Evolutionary conservation across 108 stramenopile species (phyloP), one percentile per base, ranked within the genome.

Genomic region (Poteriospumella lacustris): DNA sequence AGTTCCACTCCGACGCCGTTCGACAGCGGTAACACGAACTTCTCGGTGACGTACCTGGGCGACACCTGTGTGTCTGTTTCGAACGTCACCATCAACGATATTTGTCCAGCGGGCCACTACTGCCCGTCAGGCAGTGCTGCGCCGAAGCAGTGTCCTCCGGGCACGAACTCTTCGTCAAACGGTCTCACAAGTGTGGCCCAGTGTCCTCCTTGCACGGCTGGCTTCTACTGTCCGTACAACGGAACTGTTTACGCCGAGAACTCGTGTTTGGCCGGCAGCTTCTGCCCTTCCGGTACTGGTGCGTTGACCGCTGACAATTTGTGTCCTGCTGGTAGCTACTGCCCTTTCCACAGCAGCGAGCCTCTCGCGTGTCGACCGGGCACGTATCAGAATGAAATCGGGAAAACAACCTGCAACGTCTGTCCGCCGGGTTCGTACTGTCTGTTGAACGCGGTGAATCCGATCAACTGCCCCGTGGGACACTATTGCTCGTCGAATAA

Each of bases 61-160:
- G 82, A 83, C n/a, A 83, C 77, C 43, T 83, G 82, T 58, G 80
- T 79, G 56, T 76, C 52, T 33, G 79, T 78, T 42, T 58, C 42
- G 24, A 80, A 82, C 75, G 79, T 28, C 58, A 83, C 81, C 9
- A 1, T 42, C 15, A 84, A 82, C 58, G 81, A 82, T 24, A 28
- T 82, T 1, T 88, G 86, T 79, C 77, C 82, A 1, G 76, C 73
- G 12, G 87, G 87, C 9, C 79, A 82, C 82, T 88, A 85, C 78
- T 87, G 86, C 44, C 59, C 59, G 41, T 1, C 34, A 24, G 85
- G 82, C 39, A 2, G 29, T 26, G 0, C 38, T 0, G 12, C 0
- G 0, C 79, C 79, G 0, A 0, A 2, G 12, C 34, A 75, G 44
- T 84, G 83, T 70, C 79, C 79, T 12, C 44, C 52, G 1, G 83